Evolutionary conservation across 768 basidiomycete genomes (phyloP), one percentile per base, ranked within the genome.

Genomic region (Tubosaeta sp.): DNA sequence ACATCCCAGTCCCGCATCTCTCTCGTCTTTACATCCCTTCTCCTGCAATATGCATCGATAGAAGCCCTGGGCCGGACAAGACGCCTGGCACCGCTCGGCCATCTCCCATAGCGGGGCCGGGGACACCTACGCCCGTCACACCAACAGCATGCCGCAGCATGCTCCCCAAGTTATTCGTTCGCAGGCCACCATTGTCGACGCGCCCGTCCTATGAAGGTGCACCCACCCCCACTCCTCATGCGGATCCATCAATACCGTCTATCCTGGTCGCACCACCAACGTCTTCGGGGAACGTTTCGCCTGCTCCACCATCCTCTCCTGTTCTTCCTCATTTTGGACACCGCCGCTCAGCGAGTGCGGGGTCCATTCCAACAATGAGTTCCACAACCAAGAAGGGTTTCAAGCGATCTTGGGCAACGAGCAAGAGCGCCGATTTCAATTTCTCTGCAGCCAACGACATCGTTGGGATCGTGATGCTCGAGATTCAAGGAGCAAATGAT

Each of bases 381-480:
- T 49, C 50, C 9, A 52, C 53, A 8, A 7, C 57, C 53, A 74
- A 70, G 64, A 64, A 62, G 36, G 71, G 66, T 53, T 72, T 79
- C 50, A 65, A 70, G 47, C 69, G 69, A 46, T 69, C 71, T 1
- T 78, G 74, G 71, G 58, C 58, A 3, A 51, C 44, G 57, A 47
- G 59, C 44, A 76, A 76, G 68, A 64, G 59, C 42, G 60, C 60
- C 4, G 75, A 73, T 19, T 86, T 74, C 66, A 84, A 85, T 64
- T 80, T 90, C 53, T 79, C 78, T 16, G 75, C 83, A 1, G 76
- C 72, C 5, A 85, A 91, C 60, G 94, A 97, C 63, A 86, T 96
- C 34, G 71, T 95, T 2, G 95, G 95, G 0, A 93, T 98, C 51
- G 94, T 97, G 32, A 89, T 96, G 84, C 70, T 99, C 19, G 95